Evolutionary conservation across 2,329 filamentous ascomycete species (phyloP).

Genomic region (Cladophialophora carrionii): DNA sequence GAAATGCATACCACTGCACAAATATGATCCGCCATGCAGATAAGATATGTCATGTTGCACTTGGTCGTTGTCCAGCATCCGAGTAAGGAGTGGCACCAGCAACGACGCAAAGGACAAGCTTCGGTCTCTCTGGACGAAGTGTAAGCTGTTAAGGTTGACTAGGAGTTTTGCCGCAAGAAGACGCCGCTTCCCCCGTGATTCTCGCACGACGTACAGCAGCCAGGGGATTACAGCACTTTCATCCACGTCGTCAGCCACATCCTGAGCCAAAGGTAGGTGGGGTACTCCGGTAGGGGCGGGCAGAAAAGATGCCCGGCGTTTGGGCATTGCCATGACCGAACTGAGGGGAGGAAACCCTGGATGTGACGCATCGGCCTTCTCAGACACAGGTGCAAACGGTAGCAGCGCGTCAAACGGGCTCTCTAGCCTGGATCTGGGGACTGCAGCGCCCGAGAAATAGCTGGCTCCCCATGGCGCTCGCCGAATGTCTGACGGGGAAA

Average conservation of each 20-base stretch:
- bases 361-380: constrained; percentile 43
- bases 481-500: constrained; percentile 55
- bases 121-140: constrained; percentile 66
- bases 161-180: constrained; percentile 71
- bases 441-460: constrained; percentile 57
- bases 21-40: constrained; percentile 12
- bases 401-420: constrained; percentile 69
- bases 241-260: constrained; percentile 58
- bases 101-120: constrained; percentile 68
- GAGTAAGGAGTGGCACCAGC: constrained; percentile 70
- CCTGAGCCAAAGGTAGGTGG: constrained; percentile 43
- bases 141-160: constrained; percentile 69
- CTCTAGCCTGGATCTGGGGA: constrained; percentile 51
- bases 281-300: constrained; percentile 38
- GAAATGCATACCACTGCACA: constrained; percentile 44
- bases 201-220: constrained; percentile 68
- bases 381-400: constrained; percentile 52
- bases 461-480: constrained; percentile 58
- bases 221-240: constrained; percentile 75
- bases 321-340: constrained; percentile 45
- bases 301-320: constrained; percentile 43
- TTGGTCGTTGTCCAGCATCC: constrained; percentile 58
- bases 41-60: constrained; percentile 47
- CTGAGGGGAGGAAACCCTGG: constrained; percentile 61
- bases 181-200: constrained; percentile 61